Evolutionary conservation across 2,329 filamentous ascomycete genomes (phyloP).

Genomic region (Sclerotinia borealis): DNA sequence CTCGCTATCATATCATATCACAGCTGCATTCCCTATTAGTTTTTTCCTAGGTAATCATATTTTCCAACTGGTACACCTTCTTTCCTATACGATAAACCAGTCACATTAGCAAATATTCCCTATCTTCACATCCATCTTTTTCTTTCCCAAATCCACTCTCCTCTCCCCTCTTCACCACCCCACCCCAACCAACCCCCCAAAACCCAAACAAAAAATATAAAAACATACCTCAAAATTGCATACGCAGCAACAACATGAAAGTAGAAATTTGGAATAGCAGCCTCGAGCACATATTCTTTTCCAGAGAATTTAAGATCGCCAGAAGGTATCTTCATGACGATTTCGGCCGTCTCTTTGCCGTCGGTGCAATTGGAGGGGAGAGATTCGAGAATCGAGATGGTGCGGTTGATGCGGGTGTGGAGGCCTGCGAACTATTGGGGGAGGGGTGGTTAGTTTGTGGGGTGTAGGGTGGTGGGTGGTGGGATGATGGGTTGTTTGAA

Average conservation of each 20-base stretch:
- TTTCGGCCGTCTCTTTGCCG: constrained; percentile 37
- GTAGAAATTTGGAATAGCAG: constrained; percentile 53
- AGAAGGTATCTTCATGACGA: constrained; percentile 35
- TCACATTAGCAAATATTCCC: too few relatives aligned
- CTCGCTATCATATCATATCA: too few relatives aligned
- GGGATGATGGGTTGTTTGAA: neutral
- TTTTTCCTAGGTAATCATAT: too few relatives aligned
- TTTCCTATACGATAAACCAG: too few relatives aligned
- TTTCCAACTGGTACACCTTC: too few relatives aligned
- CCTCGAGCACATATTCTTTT: constrained; percentile 41
- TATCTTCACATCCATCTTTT: too few relatives aligned
- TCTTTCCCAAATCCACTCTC: too few relatives aligned
- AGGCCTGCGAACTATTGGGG: constrained; percentile 44
- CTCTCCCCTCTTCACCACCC: too few relatives aligned
- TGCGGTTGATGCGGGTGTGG: constrained; percentile 41
- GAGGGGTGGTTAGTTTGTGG: neutral
- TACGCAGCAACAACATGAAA: constrained; percentile 59
- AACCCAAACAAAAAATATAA: neutral
- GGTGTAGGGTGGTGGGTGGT: neutral
- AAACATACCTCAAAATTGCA: constrained; percentile 47
- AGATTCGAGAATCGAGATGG: constrained; percentile 40
- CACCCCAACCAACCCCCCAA: too few relatives aligned
- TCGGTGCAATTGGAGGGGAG: constrained; percentile 39
- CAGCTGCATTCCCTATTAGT: too few relatives aligned
- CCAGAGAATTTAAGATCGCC: constrained; percentile 38